A percentile compares a stretch with the other conserved stretches of the same genome.
phyloP scores from a whole-genome alignment of 257 asterid species.

The Perilla frutescens region DNA sequence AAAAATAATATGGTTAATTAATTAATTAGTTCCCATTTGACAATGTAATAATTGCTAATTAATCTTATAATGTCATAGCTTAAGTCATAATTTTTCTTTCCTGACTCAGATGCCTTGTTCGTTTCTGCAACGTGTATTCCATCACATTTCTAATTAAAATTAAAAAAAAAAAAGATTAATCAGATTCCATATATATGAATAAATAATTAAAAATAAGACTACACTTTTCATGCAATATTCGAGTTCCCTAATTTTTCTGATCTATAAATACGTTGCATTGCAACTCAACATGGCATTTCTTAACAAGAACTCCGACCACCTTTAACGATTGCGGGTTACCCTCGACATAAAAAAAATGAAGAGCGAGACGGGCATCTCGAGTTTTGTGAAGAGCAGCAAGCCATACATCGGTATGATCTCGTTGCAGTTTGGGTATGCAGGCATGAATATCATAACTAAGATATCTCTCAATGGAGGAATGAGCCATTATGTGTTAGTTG shows the following conservation, averaged over 20 bases:
- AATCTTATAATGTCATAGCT: too few species aligned
- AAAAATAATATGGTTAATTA: not conserved
- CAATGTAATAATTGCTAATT: not conserved
- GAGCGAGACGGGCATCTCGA: not conserved
- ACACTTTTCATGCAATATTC: not conserved
- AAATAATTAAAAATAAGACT: too few species aligned
- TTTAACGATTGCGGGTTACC: too few species aligned
- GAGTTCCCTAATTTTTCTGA: not conserved
- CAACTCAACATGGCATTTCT: not conserved
- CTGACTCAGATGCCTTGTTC: not conserved
- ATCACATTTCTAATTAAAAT: not conserved
- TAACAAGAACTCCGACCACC: too few species aligned
- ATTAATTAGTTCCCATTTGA: not conserved
- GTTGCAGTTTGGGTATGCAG: not conserved
- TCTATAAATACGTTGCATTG: not conserved
- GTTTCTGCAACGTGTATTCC: not conserved
- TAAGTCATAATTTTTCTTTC: not conserved
- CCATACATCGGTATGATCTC: not conserved
- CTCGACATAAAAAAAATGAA: too few species aligned
- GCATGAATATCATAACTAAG: not conserved
- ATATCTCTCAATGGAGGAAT: slow-evolving; percentile 3
- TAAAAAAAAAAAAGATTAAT: too few species aligned
- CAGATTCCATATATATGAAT: not conserved
- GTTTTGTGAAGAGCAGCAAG: not conserved
- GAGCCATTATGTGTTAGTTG: slow-evolving; percentile 21